phyloP scores from a whole-genome alignment of 192 early-diverging fungal genomes.

The Glomus cerebriforme region DNA sequence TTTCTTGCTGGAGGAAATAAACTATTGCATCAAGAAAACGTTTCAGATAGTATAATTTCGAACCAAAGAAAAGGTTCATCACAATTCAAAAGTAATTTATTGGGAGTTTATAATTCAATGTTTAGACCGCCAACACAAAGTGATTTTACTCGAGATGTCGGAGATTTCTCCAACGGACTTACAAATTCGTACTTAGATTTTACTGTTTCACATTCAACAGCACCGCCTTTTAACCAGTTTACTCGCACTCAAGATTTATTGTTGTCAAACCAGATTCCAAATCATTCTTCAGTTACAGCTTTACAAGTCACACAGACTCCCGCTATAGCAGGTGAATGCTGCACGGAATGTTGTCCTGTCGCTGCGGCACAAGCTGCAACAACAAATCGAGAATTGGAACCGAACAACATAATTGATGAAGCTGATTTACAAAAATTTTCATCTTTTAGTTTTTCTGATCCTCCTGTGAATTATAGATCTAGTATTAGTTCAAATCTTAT shows the following conservation, averaged over 20 bases:
- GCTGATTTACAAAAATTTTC: constrained; percentile 3
- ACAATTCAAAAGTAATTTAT: not conserved
- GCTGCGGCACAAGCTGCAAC: constrained; percentile 32
- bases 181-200: not conserved
- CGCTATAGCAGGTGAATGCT: constrained; percentile 36
- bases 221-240: not conserved
- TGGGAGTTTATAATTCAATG: not conserved
- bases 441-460: not conserved
- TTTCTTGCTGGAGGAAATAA: not conserved
- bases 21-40: not conserved
- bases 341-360: constrained; percentile 41
- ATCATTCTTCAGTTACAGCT: not conserved
- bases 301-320: not conserved
- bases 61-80: not conserved
- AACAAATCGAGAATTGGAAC: not conserved
- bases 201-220: not conserved
- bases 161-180: not conserved
- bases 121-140: not conserved
- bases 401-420: not conserved
- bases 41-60: not conserved
- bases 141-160: not conserved
- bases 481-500: not conserved
- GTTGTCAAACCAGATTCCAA: not conserved
- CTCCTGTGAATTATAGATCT: constrained; percentile 11
- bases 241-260: not conserved